These are phyloP conservation scores for Colletotrichum australisinense DNA, from an alignment of 2,329 filamentous ascomycete genomes.

Conservation along the genomic window DNA sequence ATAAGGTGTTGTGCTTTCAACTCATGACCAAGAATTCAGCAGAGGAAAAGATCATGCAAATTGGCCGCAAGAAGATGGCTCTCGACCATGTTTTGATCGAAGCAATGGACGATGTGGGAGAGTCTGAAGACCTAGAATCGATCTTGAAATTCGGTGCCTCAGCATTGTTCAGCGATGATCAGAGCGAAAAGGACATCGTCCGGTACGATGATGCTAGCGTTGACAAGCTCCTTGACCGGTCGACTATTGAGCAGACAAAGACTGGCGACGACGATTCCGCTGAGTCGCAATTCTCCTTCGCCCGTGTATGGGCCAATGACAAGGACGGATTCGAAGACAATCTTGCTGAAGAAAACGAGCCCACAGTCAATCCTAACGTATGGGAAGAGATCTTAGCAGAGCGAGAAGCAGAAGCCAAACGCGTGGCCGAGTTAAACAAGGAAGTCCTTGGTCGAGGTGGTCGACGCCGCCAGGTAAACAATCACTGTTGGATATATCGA, in stretches of 20 bases:
- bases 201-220: conserved; percentile 84
- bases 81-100: conserved; percentile 96
- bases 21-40: conserved; percentile 89
- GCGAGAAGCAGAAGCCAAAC: conserved; percentile 72
- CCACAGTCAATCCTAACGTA: conserved; percentile 72
- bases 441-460: conserved; percentile 89
- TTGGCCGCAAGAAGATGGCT: conserved; percentile 95
- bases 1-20: conserved; percentile 96
- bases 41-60: conserved; percentile 96
- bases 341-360: conserved; percentile 61
- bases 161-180: conserved; percentile 83
- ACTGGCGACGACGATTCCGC: conserved; percentile 71
- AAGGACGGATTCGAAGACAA: conserved; percentile 74
- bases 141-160: conserved; percentile 90
- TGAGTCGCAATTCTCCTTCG: conserved; percentile 88
- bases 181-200: conserved; percentile 75
- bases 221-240: conserved; percentile 91
- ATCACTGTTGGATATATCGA: not conserved
- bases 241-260: conserved; percentile 79
- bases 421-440: conserved; percentile 74
- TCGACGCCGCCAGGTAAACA: conserved; percentile 70
- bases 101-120: conserved; percentile 87
- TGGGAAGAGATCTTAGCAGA: conserved; percentile 88
- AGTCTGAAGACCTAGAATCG: conserved; percentile 83
- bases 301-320: conserved; percentile 92